Base-by-base conservation (phyloP, 345 rosid genomes). In the Streptanthus diversifolius region DNA sequence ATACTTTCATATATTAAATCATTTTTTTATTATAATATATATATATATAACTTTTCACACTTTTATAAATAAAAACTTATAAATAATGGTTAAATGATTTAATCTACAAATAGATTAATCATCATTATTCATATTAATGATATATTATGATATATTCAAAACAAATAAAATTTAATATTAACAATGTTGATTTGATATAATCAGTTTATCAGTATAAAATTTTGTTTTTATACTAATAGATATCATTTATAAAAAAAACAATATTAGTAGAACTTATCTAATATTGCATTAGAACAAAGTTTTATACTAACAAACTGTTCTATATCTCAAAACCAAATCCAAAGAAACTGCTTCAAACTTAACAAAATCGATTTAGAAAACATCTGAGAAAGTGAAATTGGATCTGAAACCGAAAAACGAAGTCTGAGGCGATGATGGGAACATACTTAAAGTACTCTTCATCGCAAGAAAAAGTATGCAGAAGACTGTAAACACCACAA, bases 261-360 rank as follows among this genome's bases (percentile, higher is more conserved):
- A n/a, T n/a, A n/a, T n/a, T n/a, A n/a, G n/a, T n/a, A n/a, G n/a
- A n/a, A n/a, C n/a, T n/a, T n/a, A 27, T 13, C 5, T 1, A 3
- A 18, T 22, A 5, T 1, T 12, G 22, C 35, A 70, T 47, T 3
- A 15, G 3, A 70, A 24, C 67, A 70, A 59, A 70, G 3, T 30
- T 70, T 47, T 59, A 70, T 70, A 70, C 49, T 36, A 4, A 70
- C 49, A 70, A n/a, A n/a, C n/a, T n/a, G n/a, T n/a, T n/a, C n/a
- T n/a, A n/a, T n/a, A n/a, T 44, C 17, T 17, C 49, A 44, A 44
- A 44, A 44, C 10, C 3, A 44, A 15, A 17, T 44, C 7, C 7
- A 17, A 19, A 21, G 49, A 41, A 44, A n/a, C 49, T 15, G 21
- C 21, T 44, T 44, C 49, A 44, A 44, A 44, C 21, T 9, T n/a